These are phyloP conservation scores for Trichophyton verrucosum DNA, from an alignment of 2,329 filamentous ascomycete genomes.

Conservation along the genomic window DNA sequence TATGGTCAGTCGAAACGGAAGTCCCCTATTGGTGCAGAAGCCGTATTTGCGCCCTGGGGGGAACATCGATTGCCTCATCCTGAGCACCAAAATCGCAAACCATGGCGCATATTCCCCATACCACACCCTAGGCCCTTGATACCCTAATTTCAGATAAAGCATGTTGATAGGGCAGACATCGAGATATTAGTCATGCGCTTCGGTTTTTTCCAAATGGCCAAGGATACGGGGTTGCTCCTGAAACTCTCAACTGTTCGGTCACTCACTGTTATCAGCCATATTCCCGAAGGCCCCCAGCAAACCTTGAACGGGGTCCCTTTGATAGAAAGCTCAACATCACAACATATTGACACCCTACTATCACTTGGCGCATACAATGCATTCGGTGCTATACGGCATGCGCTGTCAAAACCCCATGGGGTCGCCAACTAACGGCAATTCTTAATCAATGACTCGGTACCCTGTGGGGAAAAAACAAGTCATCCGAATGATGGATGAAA, in stretches of 20 bases:
- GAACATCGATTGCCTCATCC: background rate
- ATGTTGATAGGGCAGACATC: background rate
- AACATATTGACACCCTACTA: background rate
- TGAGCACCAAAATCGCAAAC: background rate
- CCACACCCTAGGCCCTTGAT: background rate
- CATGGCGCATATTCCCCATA: background rate
- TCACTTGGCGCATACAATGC: background rate
- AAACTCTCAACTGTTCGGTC: background rate
- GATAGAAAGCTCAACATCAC: background rate
- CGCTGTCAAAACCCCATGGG: slow-evolving; percentile 1
- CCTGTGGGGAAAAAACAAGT: background rate
- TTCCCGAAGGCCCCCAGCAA: background rate
- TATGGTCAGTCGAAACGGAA: background rate
- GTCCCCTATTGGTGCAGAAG: background rate
- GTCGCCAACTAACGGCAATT: background rate
- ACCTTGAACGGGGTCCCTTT: background rate
- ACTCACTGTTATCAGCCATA: background rate
- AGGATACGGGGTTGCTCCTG: background rate
- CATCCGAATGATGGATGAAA: background rate
- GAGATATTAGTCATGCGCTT: background rate
- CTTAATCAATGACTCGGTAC: background rate
- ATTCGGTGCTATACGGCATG: background rate
- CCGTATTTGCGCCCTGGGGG: background rate
- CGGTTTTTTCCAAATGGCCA: background rate
- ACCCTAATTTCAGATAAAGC: background rate